Conservation (phyloP, 352 stramenopile genomes). For the Phytophthora pluvialis region DNA sequence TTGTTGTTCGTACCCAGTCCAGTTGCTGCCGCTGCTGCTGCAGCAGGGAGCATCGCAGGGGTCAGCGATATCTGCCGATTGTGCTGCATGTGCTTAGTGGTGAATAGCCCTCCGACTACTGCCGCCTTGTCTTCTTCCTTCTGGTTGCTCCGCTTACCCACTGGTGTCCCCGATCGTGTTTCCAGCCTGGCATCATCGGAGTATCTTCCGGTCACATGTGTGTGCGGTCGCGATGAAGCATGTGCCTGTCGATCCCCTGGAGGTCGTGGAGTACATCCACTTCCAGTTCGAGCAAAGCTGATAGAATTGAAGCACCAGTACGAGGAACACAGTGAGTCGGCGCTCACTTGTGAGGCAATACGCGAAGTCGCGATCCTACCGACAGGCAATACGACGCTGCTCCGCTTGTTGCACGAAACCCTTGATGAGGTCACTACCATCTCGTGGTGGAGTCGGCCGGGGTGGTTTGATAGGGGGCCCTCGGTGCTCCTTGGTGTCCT, state of each 20-base stretch:
- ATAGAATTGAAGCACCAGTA: not conserved
- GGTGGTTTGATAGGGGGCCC: not conserved
- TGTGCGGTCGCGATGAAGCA: slow-evolving; percentile 4
- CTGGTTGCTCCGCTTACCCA: slow-evolving; percentile 12
- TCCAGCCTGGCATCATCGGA: slow-evolving; percentile 17
- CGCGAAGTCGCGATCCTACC: slow-evolving; percentile 24
- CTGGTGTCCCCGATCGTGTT: slow-evolving; percentile 7
- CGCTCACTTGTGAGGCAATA: not conserved
- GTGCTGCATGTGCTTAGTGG: slow-evolving; percentile 30
- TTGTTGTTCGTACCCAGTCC: slow-evolving; percentile 33
- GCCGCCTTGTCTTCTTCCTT: slow-evolving; percentile 15
- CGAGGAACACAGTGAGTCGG: not conserved
- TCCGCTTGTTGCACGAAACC: slow-evolving; percentile 57
- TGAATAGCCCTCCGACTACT: slow-evolving; percentile 35
- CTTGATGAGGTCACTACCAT: slow-evolving; percentile 51
- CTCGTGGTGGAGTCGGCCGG: slow-evolving; percentile 16
- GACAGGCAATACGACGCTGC: slow-evolving; percentile 40
- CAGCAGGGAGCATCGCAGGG: slow-evolving; percentile 25
- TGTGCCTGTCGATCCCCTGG: slow-evolving; percentile 14
- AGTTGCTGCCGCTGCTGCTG: slow-evolving; percentile 21
- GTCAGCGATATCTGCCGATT: slow-evolving; percentile 39
- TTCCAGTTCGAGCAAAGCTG: slow-evolving; percentile 29
- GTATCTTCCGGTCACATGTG: not conserved
- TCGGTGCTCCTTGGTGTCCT: not conserved
- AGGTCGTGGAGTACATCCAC: slow-evolving; percentile 25